phyloP scores from a whole-genome alignment of 108 stramenopile species.

The Skeletonema tropicum region DNA sequence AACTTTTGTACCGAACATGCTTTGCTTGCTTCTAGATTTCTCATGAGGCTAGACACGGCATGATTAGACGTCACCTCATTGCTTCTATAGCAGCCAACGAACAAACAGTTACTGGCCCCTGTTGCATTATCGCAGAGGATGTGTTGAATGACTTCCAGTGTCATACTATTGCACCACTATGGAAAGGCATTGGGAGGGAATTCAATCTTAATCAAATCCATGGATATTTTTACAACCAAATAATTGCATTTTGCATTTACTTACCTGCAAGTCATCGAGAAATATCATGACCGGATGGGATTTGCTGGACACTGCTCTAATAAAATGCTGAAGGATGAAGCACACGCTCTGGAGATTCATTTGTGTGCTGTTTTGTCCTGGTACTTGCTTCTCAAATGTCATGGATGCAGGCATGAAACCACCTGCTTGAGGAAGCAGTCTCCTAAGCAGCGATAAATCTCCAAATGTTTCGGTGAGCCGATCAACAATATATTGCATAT shows the following conservation, averaged over 20 bases:
- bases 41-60: slow-evolving; percentile 21
- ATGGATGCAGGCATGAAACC: slow-evolving; percentile 1
- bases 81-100: slow-evolving; percentile 41
- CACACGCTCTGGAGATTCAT: slow-evolving; percentile 40
- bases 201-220: not conserved
- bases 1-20: not conserved
- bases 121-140: slow-evolving; percentile 20
- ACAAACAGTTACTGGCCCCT: slow-evolving; percentile 28
- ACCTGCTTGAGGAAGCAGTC: slow-evolving; percentile 24
- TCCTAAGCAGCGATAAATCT: slow-evolving; percentile 22
- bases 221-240: not conserved
- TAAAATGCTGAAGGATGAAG: slow-evolving; percentile 41
- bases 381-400: not conserved
- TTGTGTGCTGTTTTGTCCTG: not conserved
- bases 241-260: not conserved
- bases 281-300: slow-evolving; percentile 33
- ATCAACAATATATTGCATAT: slow-evolving; percentile 10
- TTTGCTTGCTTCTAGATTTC: slow-evolving; percentile 4
- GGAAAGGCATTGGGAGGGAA: not conserved
- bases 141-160: slow-evolving; percentile 27
- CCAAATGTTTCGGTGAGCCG: slow-evolving; percentile 28
- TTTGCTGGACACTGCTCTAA: slow-evolving; percentile 34
- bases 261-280: slow-evolving; percentile 37
- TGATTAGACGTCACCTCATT: slow-evolving; percentile 41
- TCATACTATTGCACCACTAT: slow-evolving; percentile 32